Evolutionary conservation across 345 rosid genomes (phyloP), one percentile per base, ranked within the genome.

Genomic region (Gossypium stocksii): DNA sequence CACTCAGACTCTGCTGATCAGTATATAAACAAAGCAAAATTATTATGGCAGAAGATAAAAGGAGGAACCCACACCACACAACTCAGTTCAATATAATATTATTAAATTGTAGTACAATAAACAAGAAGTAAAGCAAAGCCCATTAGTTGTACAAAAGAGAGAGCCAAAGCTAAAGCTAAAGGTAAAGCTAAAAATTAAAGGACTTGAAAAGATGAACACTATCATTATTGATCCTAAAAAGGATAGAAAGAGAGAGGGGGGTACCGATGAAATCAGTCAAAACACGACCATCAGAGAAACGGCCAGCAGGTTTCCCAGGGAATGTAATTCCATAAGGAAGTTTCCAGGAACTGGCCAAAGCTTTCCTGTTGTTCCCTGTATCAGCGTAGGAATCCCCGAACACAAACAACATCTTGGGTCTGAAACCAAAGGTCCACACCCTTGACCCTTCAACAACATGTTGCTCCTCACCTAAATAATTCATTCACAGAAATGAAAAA

Each of bases 381-480:
- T 90, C 94, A 10, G 79, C 90, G 7, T 88, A 90, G 1, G 94
- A 90, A 64, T 88, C 92, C n/a, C 94, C 94, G 49, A 90, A 90
- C 19, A 87, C 94, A 70, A 90, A 88, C 23, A 90, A 84, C 83
- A 82, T 88, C 43, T 77, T 75, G 3, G 87, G 88, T 29, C 57
- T 76, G 48, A 73, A 78, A 12, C 61, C 74, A 51, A 75, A 66
- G 9, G 66, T 49, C 23, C 52, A 57, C 45, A 10, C 23, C 56
- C 67, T 59, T 9, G 75, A 44, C 23, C 66, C 75, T 59, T 71
- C 51, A 8, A 56, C 74, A 34, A 56, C 63, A 23, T 59, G 63
- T 41, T 72, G 66, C 20, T 59, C 38, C 1, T 16, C 2, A 41
- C 53, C 74, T 71, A 12, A 4, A 3, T 11, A 72, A 15, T 9